Percentiles rank a stretch among this genome's conserved stretches.
Conservation (phyloP, 2,329 filamentous ascomycete species). For the Tolypocladium ophioglossoides region DNA sequence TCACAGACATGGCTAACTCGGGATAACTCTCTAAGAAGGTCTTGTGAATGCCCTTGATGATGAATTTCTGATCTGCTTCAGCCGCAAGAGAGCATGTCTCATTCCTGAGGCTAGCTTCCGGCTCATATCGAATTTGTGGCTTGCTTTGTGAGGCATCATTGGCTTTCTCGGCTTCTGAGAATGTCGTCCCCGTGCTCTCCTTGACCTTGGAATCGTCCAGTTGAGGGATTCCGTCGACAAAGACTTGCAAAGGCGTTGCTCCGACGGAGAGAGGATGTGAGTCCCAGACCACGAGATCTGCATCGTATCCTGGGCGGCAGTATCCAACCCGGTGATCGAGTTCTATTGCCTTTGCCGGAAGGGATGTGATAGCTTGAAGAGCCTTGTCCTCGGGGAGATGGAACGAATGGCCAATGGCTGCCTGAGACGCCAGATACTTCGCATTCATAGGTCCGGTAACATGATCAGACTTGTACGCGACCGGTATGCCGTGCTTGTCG, state of each 20-base stretch:
- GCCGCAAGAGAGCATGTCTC: background rate
- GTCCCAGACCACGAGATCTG: constrained; percentile 39
- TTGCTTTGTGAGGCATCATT: background rate
- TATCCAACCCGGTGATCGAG: constrained; percentile 33
- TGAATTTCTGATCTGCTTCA: background rate
- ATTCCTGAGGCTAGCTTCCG: background rate
- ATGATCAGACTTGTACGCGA: constrained; percentile 32
- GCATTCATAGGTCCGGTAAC: constrained; percentile 20
- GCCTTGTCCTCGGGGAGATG: background rate
- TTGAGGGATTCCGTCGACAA: constrained; percentile 31
- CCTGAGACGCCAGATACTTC: constrained; percentile 30
- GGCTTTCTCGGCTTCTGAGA: background rate
- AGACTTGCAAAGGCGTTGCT: constrained; percentile 35
- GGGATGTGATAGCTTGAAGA: constrained; percentile 24
- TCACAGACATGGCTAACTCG: background rate
- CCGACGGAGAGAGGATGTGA: constrained; percentile 33
- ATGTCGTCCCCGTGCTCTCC: constrained; percentile 6
- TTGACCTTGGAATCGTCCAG: constrained; percentile 20
- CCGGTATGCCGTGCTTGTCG: constrained; percentile 25
- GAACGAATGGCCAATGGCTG: constrained; percentile 28
- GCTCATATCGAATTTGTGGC: background rate
- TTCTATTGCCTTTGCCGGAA: constrained; percentile 32
- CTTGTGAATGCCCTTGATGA: background rate
- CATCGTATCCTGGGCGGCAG: constrained; percentile 33
- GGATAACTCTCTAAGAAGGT: background rate